Evolutionary conservation across 371 early-diverging fungal genomes (phyloP), one percentile per base, ranked within the genome.

Genomic region (Mucor indicus): DNA sequence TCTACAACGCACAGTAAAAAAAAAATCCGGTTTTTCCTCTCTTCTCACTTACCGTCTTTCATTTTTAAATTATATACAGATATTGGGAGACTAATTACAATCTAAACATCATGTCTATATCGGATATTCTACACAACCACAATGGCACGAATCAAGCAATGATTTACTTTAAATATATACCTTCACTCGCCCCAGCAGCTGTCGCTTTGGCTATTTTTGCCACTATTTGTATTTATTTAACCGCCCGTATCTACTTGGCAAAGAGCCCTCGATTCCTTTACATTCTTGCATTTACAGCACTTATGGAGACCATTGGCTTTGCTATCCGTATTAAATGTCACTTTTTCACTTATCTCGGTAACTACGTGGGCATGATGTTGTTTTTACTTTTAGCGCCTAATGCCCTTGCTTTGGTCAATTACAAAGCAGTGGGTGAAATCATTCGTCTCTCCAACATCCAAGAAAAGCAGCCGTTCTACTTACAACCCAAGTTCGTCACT

Each of bases 351-450:
- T 29, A 60, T 11, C 25, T 72, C 15, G 62, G 54, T 1, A 41
- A 54, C 11, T 72, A 58, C n/a, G 44, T 59, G 2, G 48, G 44
- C 1, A 70, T 55, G 45, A 65, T 48, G 1, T 41, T 70, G 13
- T 59, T 61, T 16, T 52, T 70, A 10, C 41, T 70, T 0, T 44
- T 70, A 4, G 59, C 72, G 12, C 71, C 71, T 25, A 70, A 70
- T 27, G 62, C 72, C 2, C 37, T 70, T 4, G 71, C 71, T n/a
- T 37, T 70, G 23, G 55, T 54, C 17, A 70, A 70, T 53, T 70
- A 70, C 46, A 70, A 70, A 23, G 56, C 71, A 6, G 49, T 65
- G 0, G 71, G 70, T 15, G 54, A 61, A 19, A 49, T 62, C 1
- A 55, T 65, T 20, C 55, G 53, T 12, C 17, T 45, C 10, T 66